Base-by-base conservation (phyloP, 2,329 filamentous ascomycete genomes). In the Nigrospora oryzae region DNA sequence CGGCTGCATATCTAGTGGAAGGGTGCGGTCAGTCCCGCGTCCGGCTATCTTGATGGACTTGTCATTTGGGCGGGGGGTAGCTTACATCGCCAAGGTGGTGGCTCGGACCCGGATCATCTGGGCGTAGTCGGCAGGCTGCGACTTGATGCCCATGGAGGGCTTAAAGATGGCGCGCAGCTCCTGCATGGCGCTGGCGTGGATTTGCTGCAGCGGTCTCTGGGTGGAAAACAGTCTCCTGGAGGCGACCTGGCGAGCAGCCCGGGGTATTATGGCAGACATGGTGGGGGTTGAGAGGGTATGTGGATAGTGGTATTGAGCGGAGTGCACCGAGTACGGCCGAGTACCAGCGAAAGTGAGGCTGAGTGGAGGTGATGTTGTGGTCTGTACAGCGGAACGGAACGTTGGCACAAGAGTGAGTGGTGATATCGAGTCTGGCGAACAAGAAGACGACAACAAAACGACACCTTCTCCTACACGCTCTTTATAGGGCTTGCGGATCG, bases 81-180 rank as follows among this genome's bases (percentile, higher is more conserved):
- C 40, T 42, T 36, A 42, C 40, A 42, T 36, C 13, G 19, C 33
- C 15, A 36, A 35, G 13, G 33, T 42, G 7, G 35, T 33, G 19
- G 40, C 40, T 8, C 40, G 40, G 32, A 28, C 35, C 5, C 32
- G 19, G 15, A 30, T 5, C 40, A 42, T 42, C 6, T 36, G 33
- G 14, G 32, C 34, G 32, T 33, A 42, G 33, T 42, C 40, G 10
- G 40, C 40, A n/a, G 33, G 33, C 17, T 42, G 40, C 17, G 40
- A 42, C 40, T 42, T 42, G 40, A 42, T 33, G 17, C 40, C 40
- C 34, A 42, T 36, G 14, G 40, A 42, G 11, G 40, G 40, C 14
- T 23, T 33, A 30, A 42, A 42, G 8, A 42, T 15, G 8, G 32
- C 32, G 19, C 35, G 40, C 19, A 42, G 19, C 40, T 42, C 40